Base-by-base conservation (phyloP, 371 early-diverging fungal genomes). In the Dichotomocladium elegans region DNA sequence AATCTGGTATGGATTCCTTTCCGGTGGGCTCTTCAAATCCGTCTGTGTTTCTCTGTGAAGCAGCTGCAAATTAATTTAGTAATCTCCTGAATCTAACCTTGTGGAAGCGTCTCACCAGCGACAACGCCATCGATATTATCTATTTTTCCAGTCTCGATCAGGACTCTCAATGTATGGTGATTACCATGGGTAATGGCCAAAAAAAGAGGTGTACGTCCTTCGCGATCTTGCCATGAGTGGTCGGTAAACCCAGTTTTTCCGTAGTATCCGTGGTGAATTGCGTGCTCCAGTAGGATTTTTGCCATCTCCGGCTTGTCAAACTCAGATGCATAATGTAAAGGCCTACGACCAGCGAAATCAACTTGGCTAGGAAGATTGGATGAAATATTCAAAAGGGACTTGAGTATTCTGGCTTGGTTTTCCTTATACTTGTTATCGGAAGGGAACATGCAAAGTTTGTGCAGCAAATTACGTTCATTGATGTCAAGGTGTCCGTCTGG, bases 261-360 rank as follows among this genome's bases (percentile, higher is more conserved):
- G 34, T 79, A 81, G 33, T 83, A 63, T 0, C 60, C 63, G 3
- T 70, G 63, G 1, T 56, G 40, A n/a, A 78, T 70, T 2, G 83
- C 66, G 60, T 82, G 72, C 6, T 53, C 51, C 27, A 86, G 44
- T 4, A 87, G 63, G 0, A 70, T 41, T 11, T 56, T 45, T 5
- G 82, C 73, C 10, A 80, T 66, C n/a, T 64, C 58, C 7, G 79
- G 53, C 28, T 67, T 63, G 25, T 81, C 80, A 7, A 79, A 63
- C 63, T 83, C 72, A 6, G 83, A 84, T 3, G 87, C 82, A 47
- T 88, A 88, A 46, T 89, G 90, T 31, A 88, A 53, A 0, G 90
- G 84, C 1, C 79, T 70, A 27, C 86, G 70, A 6, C 87, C 87
- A 50, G 77, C 68, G 53, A 82, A 81, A 54, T 89, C 89, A 4